Base-by-base conservation (phyloP, 139 green algal genomes). In the Nannochloris sp. region DNA sequence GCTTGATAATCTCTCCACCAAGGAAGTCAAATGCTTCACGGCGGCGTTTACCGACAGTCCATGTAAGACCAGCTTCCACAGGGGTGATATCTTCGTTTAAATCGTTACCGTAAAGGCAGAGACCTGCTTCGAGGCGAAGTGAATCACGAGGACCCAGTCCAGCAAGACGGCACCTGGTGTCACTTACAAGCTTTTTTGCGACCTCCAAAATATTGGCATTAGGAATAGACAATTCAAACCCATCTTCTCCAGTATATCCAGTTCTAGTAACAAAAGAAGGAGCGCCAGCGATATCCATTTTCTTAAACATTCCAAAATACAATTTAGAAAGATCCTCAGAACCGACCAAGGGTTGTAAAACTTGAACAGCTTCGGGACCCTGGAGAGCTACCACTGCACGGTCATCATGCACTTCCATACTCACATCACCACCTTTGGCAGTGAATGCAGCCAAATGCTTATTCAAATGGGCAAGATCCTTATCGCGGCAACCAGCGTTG, bases 61-160 rank as follows among this genome's bases (percentile, higher is more conserved):
- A 99, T 6, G 86, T 89, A n/a, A 99, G 85, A 13, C 91, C 91
- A 3, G 93, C 95, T 83, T 99, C 92, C 7, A 99, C 78, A 29
- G 95, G 95, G 1, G 87, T 93, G 56, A 93, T 93, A 33, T 85
- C 73, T 74, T 99, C 88, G 30, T 89, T 88, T 32, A 99, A 70
- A 81, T 99, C 95, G 71, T 99, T 97, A 78, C 81, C 93, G 70
- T 99, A 99, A 23, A 99, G 80, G 76, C 94, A 99, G 23, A 99
- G 83, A 8, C 95, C 95, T 3, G 95, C 95, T 79, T 99, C 95
- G 29, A 99, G 87, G 39, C 95, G 87, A 51, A 99, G 80, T 0
- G 78, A 84, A 83, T 99, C 94, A 33, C 95, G 77, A 3, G 94
- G 81, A 27, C 91, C 95, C 55, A 99, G 81, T n/a, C 94, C 95